phyloP scores from a whole-genome alignment of 2,329 filamentous ascomycete genomes.

The Macrophomina phaseolina region DNA sequence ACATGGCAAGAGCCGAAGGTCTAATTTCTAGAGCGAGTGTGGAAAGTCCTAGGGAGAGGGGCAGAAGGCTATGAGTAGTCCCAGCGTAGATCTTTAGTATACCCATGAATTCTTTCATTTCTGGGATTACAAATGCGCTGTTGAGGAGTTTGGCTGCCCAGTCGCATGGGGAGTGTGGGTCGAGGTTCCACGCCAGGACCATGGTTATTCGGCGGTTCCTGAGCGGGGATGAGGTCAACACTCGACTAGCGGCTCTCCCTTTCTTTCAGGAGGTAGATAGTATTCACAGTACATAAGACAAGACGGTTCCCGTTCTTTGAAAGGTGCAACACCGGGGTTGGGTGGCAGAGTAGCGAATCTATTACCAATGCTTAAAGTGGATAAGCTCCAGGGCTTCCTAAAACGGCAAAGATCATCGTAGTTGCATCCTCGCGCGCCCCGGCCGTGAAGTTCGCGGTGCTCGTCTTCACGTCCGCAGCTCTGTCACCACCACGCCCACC shows the following conservation, averaged over 20 bases:
- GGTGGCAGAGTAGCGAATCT: too few relatives aligned
- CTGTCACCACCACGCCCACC: conserved; percentile 8
- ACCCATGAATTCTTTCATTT: neutral
- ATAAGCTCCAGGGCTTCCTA: neutral
- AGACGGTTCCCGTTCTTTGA: too few relatives aligned
- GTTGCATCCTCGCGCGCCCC: conserved; percentile 42
- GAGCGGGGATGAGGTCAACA: too few relatives aligned
- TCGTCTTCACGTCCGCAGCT: conserved; percentile 61
- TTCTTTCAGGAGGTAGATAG: too few relatives aligned
- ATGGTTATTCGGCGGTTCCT: too few relatives aligned
- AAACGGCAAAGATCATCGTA: conserved; percentile 22
- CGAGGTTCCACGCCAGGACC: too few relatives aligned
- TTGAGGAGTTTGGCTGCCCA: too few relatives aligned
- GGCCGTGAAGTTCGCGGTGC: conserved; percentile 23
- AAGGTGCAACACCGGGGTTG: too few relatives aligned
- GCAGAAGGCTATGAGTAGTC: neutral
- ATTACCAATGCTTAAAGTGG: neutral
- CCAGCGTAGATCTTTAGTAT: neutral
- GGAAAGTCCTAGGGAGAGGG: neutral
- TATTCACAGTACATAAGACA: too few relatives aligned
- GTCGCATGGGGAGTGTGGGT: too few relatives aligned
- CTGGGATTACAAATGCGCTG: too few relatives aligned
- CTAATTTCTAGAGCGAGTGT: conserved; percentile 16
- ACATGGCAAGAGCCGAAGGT: conserved; percentile 20
- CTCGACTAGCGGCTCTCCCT: too few relatives aligned